Evolutionary conservation across 2,329 filamentous ascomycete genomes (phyloP), one percentile per base, ranked within the genome.

Genomic region (Xylaria hypoxylon): DNA sequence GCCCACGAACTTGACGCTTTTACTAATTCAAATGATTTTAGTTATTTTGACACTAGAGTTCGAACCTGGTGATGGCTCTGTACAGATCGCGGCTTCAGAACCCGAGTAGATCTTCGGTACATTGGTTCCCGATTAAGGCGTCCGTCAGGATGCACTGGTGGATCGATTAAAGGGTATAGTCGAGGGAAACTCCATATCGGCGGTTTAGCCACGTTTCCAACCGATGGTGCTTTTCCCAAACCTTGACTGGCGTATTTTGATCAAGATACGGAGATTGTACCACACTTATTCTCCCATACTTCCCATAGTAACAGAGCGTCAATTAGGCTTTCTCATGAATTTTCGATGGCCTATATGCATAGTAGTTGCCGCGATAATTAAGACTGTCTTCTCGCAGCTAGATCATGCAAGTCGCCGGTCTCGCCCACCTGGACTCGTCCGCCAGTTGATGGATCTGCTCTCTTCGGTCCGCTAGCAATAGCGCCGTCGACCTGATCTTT

Each of bases 401-500:
- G 70, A 19, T 77, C 75, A 45, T 74, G 74, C 59, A 77, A 62
- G 53, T 77, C 76, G 42, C 76, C 76, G 44, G 73, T 75, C 71
- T 77, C 76, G 45, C 53, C 76, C n/a, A 77, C 75, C 47, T 70
- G 65, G 2, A 77, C 76, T 33, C 76, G 68, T 19, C 76, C 76
- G 10, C 75, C 75, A 5, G 69, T 68, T 7, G 51, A 62, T 38
- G 70, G 63, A 48, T 77, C 75, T 5, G 74, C 75, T 55, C 70
- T 74, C 72, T 75, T 76, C 15, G 76, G 75, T 0, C 75, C 76
- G 40, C 55, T 72, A 35, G 73, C 57, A 8, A 75, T 68, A 3
- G 75, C 75, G 53, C 73, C 75, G 55, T 77, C 75, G 60, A 77
- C 69, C 57, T 72, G 71, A 64, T 77, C 75, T 62, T 77, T 77